A percentile compares a stretch with the other conserved stretches of the same genome.
Conservation (phyloP, 2,329 filamentous ascomycete genomes). For the Stenocarpella maydis region DNA sequence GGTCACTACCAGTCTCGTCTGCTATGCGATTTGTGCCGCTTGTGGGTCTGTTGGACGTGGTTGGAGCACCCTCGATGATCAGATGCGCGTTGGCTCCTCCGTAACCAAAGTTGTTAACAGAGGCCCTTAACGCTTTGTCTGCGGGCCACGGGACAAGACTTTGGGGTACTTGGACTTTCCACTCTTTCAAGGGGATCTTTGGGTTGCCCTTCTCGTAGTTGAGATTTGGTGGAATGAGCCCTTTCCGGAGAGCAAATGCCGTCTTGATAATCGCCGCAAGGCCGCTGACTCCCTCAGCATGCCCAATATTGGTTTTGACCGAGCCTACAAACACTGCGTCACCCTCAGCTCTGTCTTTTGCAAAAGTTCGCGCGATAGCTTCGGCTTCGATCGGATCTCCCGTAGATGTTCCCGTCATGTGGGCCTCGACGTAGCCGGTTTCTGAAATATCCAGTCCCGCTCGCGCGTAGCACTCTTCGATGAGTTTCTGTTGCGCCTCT, state of each 20-base stretch:
- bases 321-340: conserved; percentile 37
- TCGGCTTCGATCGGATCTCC: too few species aligned
- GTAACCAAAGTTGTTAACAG: conserved; percentile 53
- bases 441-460: conserved; percentile 36
- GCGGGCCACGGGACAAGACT: conserved; percentile 35
- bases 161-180: conserved; percentile 32
- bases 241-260: conserved; percentile 17
- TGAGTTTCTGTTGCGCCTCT: conserved; percentile 38
- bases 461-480: conserved; percentile 36
- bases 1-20: too few species aligned
- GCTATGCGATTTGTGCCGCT: too few species aligned
- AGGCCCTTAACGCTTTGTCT: conserved; percentile 33
- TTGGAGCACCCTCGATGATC: conserved; percentile 47
- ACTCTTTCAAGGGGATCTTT: conserved; percentile 28
- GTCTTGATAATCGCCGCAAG: conserved; percentile 28
- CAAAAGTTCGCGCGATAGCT: conserved; percentile 5
- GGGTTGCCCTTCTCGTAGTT: conserved; percentile 38
- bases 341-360: neutral
- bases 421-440: conserved; percentile 41
- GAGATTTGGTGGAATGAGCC: conserved; percentile 41
- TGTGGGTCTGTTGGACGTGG: too few species aligned
- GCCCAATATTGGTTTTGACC: conserved; percentile 37
- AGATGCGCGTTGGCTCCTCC: conserved; percentile 55
- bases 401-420: too few species aligned
- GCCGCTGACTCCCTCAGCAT: conserved; percentile 19